Percentiles rank a stretch among this genome's conserved stretches.
Evolutionary conservation across 257 asterid species (phyloP).

Genomic region (Ilex aquifolium): DNA sequence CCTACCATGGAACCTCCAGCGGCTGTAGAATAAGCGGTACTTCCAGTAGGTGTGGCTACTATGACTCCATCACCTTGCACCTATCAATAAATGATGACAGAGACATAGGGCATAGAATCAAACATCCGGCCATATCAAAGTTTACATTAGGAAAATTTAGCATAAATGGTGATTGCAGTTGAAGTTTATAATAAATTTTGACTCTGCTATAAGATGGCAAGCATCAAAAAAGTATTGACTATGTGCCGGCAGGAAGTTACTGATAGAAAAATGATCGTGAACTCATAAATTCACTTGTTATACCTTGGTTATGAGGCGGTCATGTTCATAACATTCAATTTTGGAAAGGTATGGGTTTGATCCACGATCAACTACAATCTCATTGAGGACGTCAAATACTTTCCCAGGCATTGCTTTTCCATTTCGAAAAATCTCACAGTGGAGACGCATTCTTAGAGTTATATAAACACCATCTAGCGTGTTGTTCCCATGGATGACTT

Average conservation of each 20-base stretch:
- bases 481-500: constrained; percentile 76
- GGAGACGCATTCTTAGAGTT: constrained; percentile 96
- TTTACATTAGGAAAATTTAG: neutral
- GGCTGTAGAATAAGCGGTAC: constrained; percentile 98
- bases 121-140: neutral
- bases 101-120: neutral
- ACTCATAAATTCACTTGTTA: constrained; percentile 7
- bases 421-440: constrained; percentile 83
- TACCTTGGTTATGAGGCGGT: constrained; percentile 97
- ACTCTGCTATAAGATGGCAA: neutral
- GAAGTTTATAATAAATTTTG: neutral
- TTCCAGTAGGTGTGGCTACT: constrained; percentile 98
- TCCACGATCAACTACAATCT: constrained; percentile 95
- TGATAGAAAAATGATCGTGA: neutral
- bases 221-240: neutral
- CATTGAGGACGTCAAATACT: constrained; percentile 88
- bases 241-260: neutral
- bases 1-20: constrained; percentile 99
- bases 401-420: constrained; percentile 93
- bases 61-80: constrained; percentile 99
- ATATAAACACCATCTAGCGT: constrained; percentile 83
- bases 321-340: constrained; percentile 94
- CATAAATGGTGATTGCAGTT: neutral
- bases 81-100: constrained; percentile 23
- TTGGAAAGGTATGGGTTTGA: constrained; percentile 98